A percentile compares a stretch with the other conserved stretches of the same genome.
Evolutionary conservation across 768 basidiomycete species (phyloP).

Genomic region (Lactifluus pinguis): DNA sequence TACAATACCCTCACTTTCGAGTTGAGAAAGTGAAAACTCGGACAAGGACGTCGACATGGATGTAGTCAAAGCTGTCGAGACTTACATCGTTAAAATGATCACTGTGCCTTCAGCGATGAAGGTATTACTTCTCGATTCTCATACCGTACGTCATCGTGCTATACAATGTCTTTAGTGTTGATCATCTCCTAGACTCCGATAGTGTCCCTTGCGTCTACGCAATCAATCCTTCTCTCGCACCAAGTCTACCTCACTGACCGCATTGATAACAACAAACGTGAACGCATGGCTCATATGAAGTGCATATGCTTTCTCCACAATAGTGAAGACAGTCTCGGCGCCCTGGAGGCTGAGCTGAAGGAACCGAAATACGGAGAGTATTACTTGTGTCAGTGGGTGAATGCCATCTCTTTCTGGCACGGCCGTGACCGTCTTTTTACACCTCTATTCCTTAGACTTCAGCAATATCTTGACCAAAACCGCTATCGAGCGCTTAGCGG

Average conservation of each 20-base stretch:
- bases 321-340: constrained; percentile 72
- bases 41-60: constrained; percentile 51
- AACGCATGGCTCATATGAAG: constrained; percentile 93
- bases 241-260: constrained; percentile 98
- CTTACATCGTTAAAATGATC: constrained; percentile 85
- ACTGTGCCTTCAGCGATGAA: constrained; percentile 86
- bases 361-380: constrained; percentile 97
- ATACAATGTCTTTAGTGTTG: neutral
- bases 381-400: constrained; percentile 96
- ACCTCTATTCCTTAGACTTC: constrained; percentile 54
- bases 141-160: constrained; percentile 56
- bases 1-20: no score
- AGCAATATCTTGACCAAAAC: constrained; percentile 88
- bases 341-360: constrained; percentile 72
- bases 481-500: constrained; percentile 86
- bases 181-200: constrained; percentile 70
- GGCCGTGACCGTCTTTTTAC: constrained; percentile 1
- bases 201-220: constrained; percentile 88
- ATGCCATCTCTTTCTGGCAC: constrained; percentile 26
- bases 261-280: constrained; percentile 88
- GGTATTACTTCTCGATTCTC: constrained; percentile 86
- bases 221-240: constrained; percentile 85
- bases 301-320: constrained; percentile 91
- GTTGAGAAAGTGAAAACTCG: no score
- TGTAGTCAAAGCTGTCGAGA: constrained; percentile 89